Evolutionary conservation across 768 basidiomycete genomes (phyloP), one percentile per base, ranked within the genome.

Genomic region (Mrakia blollopis): DNA sequence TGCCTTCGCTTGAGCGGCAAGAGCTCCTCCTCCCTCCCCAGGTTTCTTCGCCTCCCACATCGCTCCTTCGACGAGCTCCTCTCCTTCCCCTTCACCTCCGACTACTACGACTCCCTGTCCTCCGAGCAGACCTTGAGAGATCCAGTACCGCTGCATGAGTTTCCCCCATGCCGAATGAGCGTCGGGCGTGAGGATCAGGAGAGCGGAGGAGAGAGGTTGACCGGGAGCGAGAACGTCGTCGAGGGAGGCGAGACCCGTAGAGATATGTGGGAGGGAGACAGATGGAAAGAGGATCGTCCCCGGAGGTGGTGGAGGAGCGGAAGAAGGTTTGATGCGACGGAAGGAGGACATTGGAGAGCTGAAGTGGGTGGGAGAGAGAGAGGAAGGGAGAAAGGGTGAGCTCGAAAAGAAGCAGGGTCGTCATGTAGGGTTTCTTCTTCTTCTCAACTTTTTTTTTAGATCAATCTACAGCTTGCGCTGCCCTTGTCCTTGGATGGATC

Each of bases 161-260:
- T 91, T 89, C 9, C 90, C 90, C 84, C 96, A 97, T 16, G 91
- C 88, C 6, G 93, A 91, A 80, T 96, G 92, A 6, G 86, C 83
- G 84, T 98, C 96, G 0, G 94, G 91, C n/a, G 92, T 90, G 60
- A 91, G 87, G 44, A 92, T 84, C 39, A 91, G 86, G 72, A 92
- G 84, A 21, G 88, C 88, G 78, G 91, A 91, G 2, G 91, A 90
- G 74, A 95, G 87, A 18, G 96, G 94, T 50, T 97, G 83, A 52
- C 84, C 84, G 39, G 93, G 94, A 74, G 94, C 94, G 54, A 98
- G 89, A 78, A 98, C 88, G 82, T 98, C 97, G 83, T 99, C 97
- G 30, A 99, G 86, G 18, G 94, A 94, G 37, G 93, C 90, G 13
- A 98, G 89, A 2, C 97, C 97, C 7, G 92, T 92, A 1, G 95